phyloP scores from a whole-genome alignment of 345 rosid genomes.

The Angophora floribunda region DNA sequence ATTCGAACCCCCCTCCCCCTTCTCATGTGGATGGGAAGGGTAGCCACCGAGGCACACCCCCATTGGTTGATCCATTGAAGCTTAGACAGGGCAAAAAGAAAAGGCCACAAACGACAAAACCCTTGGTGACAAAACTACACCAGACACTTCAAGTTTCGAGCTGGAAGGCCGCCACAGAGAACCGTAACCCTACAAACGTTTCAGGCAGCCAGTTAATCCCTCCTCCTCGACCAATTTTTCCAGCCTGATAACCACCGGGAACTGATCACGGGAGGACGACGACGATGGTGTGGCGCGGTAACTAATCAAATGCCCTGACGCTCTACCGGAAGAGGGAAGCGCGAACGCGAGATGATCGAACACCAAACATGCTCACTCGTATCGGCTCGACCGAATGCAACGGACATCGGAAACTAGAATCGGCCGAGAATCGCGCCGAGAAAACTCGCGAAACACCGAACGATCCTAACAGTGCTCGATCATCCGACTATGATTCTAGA shows the following conservation, averaged over 20 bases:
- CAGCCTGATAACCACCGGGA: neutral
- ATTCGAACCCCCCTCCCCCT: no score
- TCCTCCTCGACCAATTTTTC: neutral
- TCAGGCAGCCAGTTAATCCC: neutral
- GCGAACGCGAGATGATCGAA: neutral
- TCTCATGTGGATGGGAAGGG: no score
- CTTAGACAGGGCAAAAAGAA: no score
- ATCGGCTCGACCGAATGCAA: neutral
- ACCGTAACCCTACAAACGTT: neutral
- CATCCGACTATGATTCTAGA: neutral
- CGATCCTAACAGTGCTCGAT: neutral
- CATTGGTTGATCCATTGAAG: no score
- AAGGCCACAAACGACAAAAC: neutral
- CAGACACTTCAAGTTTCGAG: neutral
- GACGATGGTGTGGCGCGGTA: neutral
- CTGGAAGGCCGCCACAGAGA: neutral
- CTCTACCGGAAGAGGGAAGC: neutral
- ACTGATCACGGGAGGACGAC: neutral
- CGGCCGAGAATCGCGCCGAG: neutral
- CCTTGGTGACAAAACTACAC: neutral
- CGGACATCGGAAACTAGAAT: neutral
- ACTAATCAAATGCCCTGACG: neutral
- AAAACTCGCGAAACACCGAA: neutral
- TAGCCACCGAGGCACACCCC: no score
- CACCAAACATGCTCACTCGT: rapidly evolving